Evolutionary conservation across 1,139 yeast species (phyloP).

Genomic region (Eremothecium coryli): DNA sequence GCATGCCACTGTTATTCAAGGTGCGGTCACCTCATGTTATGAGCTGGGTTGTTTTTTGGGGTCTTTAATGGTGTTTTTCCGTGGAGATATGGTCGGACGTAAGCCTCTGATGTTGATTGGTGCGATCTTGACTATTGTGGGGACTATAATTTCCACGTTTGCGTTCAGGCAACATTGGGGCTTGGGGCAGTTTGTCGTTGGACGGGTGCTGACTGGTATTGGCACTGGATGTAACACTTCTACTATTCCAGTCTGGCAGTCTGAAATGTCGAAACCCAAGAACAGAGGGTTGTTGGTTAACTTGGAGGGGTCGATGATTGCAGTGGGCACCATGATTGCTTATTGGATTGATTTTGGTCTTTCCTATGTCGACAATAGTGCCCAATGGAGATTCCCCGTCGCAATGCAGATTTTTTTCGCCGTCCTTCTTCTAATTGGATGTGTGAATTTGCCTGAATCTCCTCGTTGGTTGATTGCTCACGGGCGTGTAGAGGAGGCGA

Average conservation of each 20-base stretch:
- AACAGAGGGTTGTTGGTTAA: slow-evolving; percentile 65
- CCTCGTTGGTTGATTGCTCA: slow-evolving; percentile 65
- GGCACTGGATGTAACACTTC: slow-evolving; percentile 77
- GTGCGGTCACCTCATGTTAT: slow-evolving; percentile 63
- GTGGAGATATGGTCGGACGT: slow-evolving; percentile 61
- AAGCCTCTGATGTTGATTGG: slow-evolving; percentile 54
- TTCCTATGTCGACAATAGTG: slow-evolving; percentile 44
- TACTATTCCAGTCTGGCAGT: slow-evolving; percentile 74
- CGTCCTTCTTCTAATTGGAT: slow-evolving; percentile 28
- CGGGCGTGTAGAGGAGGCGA: slow-evolving; percentile 44
- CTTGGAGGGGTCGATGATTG: slow-evolving; percentile 62
- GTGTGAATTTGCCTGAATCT: slow-evolving; percentile 48
- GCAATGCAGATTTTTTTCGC: slow-evolving; percentile 40
- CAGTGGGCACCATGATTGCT: slow-evolving; percentile 62
- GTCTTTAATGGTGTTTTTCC: slow-evolving; percentile 52
- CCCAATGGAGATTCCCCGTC: slow-evolving; percentile 43
- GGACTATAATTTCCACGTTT: slow-evolving; percentile 54
- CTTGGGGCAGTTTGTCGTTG: slow-evolving; percentile 61
- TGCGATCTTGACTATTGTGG: slow-evolving; percentile 49
- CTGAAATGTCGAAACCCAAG: slow-evolving; percentile 65
- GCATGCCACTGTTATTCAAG: slow-evolving; percentile 44
- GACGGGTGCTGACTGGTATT: slow-evolving; percentile 67
- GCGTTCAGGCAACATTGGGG: slow-evolving; percentile 42
- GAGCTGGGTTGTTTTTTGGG: slow-evolving; percentile 75
- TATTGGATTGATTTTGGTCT: slow-evolving; percentile 75